Conservation (phyloP, 257 asterid species). For the Cordia subcordata region DNA sequence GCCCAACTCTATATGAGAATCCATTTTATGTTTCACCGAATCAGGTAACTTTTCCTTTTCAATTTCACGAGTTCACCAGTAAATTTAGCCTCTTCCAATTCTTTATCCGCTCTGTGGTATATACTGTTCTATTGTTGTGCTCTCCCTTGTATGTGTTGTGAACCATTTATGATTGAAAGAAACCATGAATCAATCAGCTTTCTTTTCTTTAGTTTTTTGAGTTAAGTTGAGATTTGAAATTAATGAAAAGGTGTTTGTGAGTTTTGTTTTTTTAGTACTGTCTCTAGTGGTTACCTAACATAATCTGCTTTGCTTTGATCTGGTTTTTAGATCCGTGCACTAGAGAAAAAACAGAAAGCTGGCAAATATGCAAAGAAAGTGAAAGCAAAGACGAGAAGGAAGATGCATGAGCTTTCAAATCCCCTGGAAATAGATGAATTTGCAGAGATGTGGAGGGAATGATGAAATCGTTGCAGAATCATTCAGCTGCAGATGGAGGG, state of each 20-base stretch:
- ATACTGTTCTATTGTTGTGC: neutral
- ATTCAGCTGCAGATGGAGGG: too few species aligned
- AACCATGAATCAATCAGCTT: too few species aligned
- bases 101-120: too few species aligned
- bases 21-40: slow-evolving; percentile 89
- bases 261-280: neutral
- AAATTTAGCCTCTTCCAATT: neutral
- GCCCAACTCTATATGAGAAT: slow-evolving; percentile 87
- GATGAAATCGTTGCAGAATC: slow-evolving; percentile 21
- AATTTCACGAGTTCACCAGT: too few species aligned
- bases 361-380: slow-evolving; percentile 89
- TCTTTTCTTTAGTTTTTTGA: too few species aligned
- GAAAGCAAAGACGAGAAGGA: slow-evolving; percentile 87
- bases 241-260: too few species aligned
- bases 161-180: neutral
- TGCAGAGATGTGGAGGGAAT: slow-evolving; percentile 93
- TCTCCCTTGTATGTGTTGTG: neutral
- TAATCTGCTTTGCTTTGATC: slow-evolving; percentile 1
- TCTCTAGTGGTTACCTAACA: neutral
- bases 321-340: slow-evolving; percentile 58
- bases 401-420: slow-evolving; percentile 77
- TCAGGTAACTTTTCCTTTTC: slow-evolving; percentile 68
- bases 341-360: slow-evolving; percentile 74
- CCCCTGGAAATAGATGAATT: slow-evolving; percentile 81
- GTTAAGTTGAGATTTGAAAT: neutral